Evolutionary conservation across 2,329 filamentous ascomycete genomes (phyloP), one percentile per base, ranked within the genome.

Genomic region (Stagonosporopsis chrysanthemi): DNA sequence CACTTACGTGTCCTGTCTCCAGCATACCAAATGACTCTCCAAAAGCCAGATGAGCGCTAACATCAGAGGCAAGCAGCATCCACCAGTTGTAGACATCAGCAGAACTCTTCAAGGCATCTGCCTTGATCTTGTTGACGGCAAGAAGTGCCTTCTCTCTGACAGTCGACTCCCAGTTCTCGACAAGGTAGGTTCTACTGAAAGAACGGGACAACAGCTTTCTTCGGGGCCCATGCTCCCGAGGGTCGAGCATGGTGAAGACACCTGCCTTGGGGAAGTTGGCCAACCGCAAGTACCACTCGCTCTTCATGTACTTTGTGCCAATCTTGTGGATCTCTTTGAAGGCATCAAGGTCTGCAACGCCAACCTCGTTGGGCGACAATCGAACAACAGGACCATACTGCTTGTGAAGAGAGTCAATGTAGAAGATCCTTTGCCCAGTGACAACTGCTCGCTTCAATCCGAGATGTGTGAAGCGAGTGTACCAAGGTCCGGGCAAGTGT

Each of bases 1-100:
- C n/a, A 63, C 73, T 61, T 57, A 76, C 75, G 44, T 73, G 44
- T 24, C 77, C 78, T 11, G 56, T 63, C 51, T 79, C 75, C 3
- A 79, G 54, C 63, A 76, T 77, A 17, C 70, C 62, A 46, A 79
- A 79, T 0, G 67, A 72, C 46, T 78, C 73, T 7, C 78, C 77
- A 55, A 79, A 79, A 28, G 74, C 71, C 9, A 79, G 56, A 40
- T 74, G 62, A 4, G 69, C 69, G 17, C 68, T 70, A 2, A 79
- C 67, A 52, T 80, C 78, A 1, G 74, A 71, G 6, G 77, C 74
- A 56, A 79, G 73, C 22, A 78, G 71, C 31, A 73, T 77, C 67
- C 67, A 75, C 75, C 74, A 68, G 44, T 76, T 74, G 41, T 79
- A 59, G 2, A 70, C 43, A 36, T 80, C 77, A 9, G 71, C 71